Conservation (phyloP, 495 filamentous ascomycete genomes). For the Annulohypoxylon maeteangense region DNA sequence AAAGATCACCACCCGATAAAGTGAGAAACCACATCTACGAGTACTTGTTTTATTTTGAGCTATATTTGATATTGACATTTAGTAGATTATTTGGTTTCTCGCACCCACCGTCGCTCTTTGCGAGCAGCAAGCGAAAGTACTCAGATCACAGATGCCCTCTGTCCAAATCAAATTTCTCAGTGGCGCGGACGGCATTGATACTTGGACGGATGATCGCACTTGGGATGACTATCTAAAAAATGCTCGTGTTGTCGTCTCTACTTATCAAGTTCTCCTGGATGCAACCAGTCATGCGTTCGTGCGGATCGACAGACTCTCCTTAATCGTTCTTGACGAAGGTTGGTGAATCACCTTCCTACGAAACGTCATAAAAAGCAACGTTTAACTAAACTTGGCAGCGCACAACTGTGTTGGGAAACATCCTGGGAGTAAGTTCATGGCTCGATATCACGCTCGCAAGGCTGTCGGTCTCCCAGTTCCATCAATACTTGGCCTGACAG, state of each 20-base stretch:
- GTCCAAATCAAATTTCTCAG: constrained; percentile 71
- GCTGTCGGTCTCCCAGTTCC: constrained; percentile 63
- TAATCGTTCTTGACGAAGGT: constrained; percentile 95
- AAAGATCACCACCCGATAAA: constrained; percentile 67
- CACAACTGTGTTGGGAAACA: constrained; percentile 74
- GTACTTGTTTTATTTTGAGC: not conserved
- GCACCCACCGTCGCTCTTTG: constrained; percentile 81
- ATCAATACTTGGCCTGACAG: constrained; percentile 83
- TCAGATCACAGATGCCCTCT: constrained; percentile 69
- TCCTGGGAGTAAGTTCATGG: constrained; percentile 82
- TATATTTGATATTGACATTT: constrained; percentile 36
- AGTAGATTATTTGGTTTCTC: constrained; percentile 85
- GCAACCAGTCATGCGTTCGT: constrained; percentile 86
- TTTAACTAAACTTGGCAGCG: constrained; percentile 56
- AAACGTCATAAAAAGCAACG: constrained; percentile 11
- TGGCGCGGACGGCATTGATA: constrained; percentile 75
- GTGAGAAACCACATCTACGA: constrained; percentile 55
- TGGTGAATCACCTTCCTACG: constrained; percentile 20
- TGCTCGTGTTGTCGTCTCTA: constrained; percentile 79
- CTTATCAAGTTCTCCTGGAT: constrained; percentile 79
- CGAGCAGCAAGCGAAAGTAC: constrained; percentile 74
- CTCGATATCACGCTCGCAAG: constrained; percentile 69
- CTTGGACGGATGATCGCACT: constrained; percentile 74
- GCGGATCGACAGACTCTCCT: constrained; percentile 67
- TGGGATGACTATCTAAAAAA: constrained; percentile 80